Evolutionary conservation across 1,284 basidiomycete genomes (phyloP).

Genomic region (Austroboletus novae-zelandiae): DNA sequence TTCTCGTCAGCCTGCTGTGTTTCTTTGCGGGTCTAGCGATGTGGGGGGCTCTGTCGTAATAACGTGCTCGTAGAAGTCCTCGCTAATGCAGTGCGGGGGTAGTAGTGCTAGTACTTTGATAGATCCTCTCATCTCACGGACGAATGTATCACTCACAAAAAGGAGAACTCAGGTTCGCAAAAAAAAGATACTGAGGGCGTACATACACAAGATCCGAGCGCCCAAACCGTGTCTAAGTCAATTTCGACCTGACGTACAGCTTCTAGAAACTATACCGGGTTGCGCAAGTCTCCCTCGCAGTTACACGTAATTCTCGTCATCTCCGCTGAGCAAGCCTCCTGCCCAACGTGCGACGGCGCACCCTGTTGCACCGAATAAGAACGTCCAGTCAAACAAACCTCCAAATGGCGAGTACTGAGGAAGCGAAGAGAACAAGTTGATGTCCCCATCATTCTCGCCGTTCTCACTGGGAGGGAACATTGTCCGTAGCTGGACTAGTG

Average conservation of each 20-base stretch:
- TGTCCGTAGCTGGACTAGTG: constrained; percentile 72
- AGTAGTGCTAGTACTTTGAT: neutral
- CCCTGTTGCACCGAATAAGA: constrained; percentile 53
- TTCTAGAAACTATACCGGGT: constrained; percentile 1
- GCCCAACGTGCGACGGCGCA: constrained; percentile 52
- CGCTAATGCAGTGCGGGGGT: neutral
- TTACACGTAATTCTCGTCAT: constrained; percentile 16
- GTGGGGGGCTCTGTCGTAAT: constrained; percentile 59
- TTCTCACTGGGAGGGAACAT: constrained; percentile 53
- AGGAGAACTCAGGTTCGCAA: no score
- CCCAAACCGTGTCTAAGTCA: neutral
- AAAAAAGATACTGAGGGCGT: no score
- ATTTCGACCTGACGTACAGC: constrained; percentile 7
- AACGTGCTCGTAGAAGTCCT: neutral
- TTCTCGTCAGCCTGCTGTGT: constrained; percentile 58
- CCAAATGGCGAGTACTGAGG: constrained; percentile 74
- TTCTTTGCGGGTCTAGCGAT: constrained; percentile 67
- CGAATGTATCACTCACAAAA: no score
- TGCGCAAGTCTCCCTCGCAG: neutral
- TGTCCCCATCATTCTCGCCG: constrained; percentile 17
- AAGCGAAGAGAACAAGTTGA: constrained; percentile 69
- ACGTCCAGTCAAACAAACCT: constrained; percentile 68
- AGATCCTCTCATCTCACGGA: constrained; percentile 1
- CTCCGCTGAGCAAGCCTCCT: constrained; percentile 27
- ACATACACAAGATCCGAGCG: neutral